Percentiles rank a stretch among this genome's conserved stretches.
Evolutionary conservation across 179 eudicot genomes (phyloP).

Genomic region (Gypsophila paniculata): DNA sequence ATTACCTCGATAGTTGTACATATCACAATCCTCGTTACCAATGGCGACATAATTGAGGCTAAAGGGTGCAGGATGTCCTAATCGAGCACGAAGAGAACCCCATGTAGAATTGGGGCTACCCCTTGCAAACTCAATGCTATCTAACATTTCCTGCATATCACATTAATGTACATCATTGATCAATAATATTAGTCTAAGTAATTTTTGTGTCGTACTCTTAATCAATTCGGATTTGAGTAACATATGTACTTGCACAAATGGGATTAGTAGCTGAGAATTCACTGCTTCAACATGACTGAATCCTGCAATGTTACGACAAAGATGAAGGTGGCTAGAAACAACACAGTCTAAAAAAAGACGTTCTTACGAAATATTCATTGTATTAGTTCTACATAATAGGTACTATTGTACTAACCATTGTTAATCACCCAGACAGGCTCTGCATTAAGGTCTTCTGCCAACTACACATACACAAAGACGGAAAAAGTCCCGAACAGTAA

Average conservation of each 20-base stretch:
- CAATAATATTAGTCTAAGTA: not conserved
- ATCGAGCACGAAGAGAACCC: constrained; percentile 78
- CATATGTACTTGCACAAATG: constrained; percentile 49
- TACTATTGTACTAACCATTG: constrained; percentile 44
- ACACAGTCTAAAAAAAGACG: too few species aligned
- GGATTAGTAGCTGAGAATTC: constrained; percentile 29
- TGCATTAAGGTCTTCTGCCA: constrained; percentile 61
- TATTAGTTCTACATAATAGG: too few species aligned
- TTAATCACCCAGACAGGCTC: constrained; percentile 61
- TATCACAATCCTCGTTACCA: constrained; percentile 76
- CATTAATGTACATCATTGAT: not conserved
- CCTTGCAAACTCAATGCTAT: constrained; percentile 82
- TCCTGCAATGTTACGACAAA: constrained; percentile 26
- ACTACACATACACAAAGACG: constrained; percentile 24
- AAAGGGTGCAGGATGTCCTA: constrained; percentile 83
- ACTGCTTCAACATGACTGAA: constrained; percentile 38
- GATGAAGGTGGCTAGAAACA: too few species aligned
- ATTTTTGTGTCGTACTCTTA: too few species aligned
- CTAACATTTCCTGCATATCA: constrained; percentile 58
- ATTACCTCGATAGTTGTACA: constrained; percentile 48
- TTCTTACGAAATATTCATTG: too few species aligned
- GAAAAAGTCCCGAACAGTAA: too few species aligned
- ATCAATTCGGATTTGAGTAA: not conserved
- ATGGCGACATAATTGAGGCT: constrained; percentile 68
- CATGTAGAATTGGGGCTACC: constrained; percentile 64